Percentiles rank a stretch among this genome's conserved stretches.
These are phyloP conservation scores for Sedum album DNA, from an alignment of 164 flowering plant species.

Conservation along the genomic window DNA sequence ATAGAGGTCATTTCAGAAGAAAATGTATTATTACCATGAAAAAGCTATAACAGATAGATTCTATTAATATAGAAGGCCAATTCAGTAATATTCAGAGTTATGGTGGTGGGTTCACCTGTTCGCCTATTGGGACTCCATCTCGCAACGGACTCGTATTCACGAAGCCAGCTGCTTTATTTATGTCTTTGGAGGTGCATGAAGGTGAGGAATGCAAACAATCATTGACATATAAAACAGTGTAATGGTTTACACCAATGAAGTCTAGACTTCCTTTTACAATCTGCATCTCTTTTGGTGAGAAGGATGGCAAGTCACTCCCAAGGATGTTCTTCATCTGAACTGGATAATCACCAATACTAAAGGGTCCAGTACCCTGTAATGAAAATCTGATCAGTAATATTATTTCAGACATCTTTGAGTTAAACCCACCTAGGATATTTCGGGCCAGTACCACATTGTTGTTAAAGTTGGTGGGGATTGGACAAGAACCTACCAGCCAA, in stretches of 20 bases:
- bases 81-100: neutral
- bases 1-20: neutral
- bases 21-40: too few species aligned
- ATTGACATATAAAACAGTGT: conserved; percentile 30
- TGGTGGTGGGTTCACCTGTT: conserved; percentile 21
- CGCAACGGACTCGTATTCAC: conserved; percentile 13
- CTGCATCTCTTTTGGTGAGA: conserved; percentile 19
- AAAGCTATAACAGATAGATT: too few species aligned
- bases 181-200: conserved; percentile 18
- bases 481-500: neutral
- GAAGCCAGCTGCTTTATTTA: conserved; percentile 31
- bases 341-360: conserved; percentile 43
- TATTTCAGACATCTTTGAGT: neutral
- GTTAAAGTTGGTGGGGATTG: too few species aligned
- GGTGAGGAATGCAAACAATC: conserved; percentile 40
- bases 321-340: conserved; percentile 19
- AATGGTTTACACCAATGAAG: conserved; percentile 40
- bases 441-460: too few species aligned
- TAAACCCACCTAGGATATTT: too few species aligned
- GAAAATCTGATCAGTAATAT: too few species aligned
- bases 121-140: conserved; percentile 47
- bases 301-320: conserved; percentile 25
- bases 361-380: conserved; percentile 37
- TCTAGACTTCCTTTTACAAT: conserved; percentile 26
- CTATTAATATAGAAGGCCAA: neutral